A percentile compares a stretch with the other conserved stretches of the same genome.
phyloP scores from a whole-genome alignment of 148 eudicot genomes.

The Polygonum maritimum region DNA sequence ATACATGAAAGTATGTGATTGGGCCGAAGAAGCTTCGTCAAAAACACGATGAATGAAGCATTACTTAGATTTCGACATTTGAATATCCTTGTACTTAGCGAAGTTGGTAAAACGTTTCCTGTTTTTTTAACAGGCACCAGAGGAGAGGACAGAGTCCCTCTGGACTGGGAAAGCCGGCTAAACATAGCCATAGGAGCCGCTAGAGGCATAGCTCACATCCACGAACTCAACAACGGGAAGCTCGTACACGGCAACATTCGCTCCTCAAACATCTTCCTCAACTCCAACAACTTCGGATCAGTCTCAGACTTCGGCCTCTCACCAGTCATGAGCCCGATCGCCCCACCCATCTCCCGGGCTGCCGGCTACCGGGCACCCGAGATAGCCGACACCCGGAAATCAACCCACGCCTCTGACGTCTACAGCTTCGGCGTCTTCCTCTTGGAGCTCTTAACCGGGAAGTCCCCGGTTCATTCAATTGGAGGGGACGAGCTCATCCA shows the following conservation, averaged over 20 bases:
- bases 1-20: background rate
- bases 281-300: conserved; percentile 43
- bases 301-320: conserved; percentile 73
- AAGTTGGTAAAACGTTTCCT: background rate
- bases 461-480: conserved; percentile 52
- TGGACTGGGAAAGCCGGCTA: conserved; percentile 76
- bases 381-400: conserved; percentile 62
- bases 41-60: background rate
- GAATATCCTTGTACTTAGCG: background rate
- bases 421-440: conserved; percentile 84
- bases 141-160: conserved; percentile 56
- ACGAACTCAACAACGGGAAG: conserved; percentile 45
- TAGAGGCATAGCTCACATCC: conserved; percentile 69
- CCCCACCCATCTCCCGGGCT: conserved; percentile 69
- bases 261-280: conserved; percentile 77
- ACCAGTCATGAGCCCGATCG: conserved; percentile 53
- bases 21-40: background rate
- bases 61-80: background rate
- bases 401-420: conserved; percentile 69
- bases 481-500: conserved; percentile 59
- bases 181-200: conserved; percentile 70
- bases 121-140: conserved; percentile 36
- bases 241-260: conserved; percentile 78
- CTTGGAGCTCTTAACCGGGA: conserved; percentile 77
- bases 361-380: conserved; percentile 90